Conservation (phyloP, 768 basidiomycete genomes). For the Butyriboletus loyo region DNA sequence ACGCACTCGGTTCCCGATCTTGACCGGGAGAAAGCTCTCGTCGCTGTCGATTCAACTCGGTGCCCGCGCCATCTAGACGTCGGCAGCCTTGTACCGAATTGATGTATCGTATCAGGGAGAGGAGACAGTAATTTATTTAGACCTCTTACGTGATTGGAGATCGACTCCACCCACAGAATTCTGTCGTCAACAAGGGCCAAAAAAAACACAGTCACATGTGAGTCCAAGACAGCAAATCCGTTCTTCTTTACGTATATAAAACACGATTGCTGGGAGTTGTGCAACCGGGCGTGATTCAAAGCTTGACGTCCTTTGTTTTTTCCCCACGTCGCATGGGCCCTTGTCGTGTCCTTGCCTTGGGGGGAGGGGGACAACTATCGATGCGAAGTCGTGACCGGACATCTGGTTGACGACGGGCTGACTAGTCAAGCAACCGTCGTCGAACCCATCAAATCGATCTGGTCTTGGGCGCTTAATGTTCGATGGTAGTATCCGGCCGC, state of each 20-base stretch:
- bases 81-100: not conserved
- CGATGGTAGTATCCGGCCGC: not conserved
- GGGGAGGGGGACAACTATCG: not conserved
- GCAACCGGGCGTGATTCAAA: not conserved
- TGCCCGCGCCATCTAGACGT: not conserved
- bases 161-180: no score
- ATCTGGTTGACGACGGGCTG: slow-evolving; percentile 3
- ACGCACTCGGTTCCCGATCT: not conserved
- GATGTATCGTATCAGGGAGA: not conserved
- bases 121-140: not conserved
- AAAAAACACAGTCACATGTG: not conserved
- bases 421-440: not conserved
- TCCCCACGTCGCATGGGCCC: slow-evolving; percentile 19
- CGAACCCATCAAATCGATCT: not conserved
- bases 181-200: not conserved
- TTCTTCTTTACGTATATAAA: not conserved
- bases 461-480: not conserved
- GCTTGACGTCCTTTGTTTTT: slow-evolving; percentile 5
- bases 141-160: not conserved
- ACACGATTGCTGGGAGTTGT: slow-evolving; percentile 1
- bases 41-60: not conserved
- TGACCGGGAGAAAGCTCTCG: not conserved
- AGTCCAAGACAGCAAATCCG: not conserved
- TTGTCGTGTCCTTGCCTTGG: not conserved
- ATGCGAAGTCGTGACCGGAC: not conserved